Base-by-base conservation (phyloP, 2,329 filamentous ascomycete genomes). In the Aspergillus hiratsukae region DNA sequence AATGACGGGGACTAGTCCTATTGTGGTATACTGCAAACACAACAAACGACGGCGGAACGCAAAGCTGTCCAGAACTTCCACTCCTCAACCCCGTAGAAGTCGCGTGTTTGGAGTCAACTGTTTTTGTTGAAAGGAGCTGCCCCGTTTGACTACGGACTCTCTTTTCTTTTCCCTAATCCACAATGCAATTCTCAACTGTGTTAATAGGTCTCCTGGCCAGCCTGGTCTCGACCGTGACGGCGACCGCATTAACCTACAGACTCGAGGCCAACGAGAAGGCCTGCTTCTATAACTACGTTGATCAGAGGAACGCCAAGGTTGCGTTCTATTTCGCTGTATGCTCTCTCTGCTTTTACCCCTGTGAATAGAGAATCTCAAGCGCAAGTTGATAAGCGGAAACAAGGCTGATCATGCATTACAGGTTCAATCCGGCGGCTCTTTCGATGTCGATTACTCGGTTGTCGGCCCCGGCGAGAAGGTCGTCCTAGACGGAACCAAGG, bases 241-340 rank as follows among this genome's bases (percentile, higher is more conserved):
- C 91, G 40, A 99, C 94, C 4, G 92, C 94, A 43, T 82, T 99
- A 71, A 99, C 94, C 49, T 99, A 97, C 81, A 90, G 92, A 77
- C 82, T 99, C 49, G 78, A 82, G 52, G 89, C 94, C 51, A 90
- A 95, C 79, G 94, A 97, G 81, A 91, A 90, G 77, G 91, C 94
- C 58, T 99, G 94, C 81, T 99, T 99, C 84, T 97, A 89, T 75
- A 84, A 90, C 56, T 80, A 85, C 64, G 87, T 93, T 54, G 86
- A 91, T 62, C 84, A 89, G 72, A 83, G 84, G 72, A 87, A 87
- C 66, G 85, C 89, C 68, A 99, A 99, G 84, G 82, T 99, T 65
- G 92, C 94, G 51, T 99, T 99, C 73, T 99, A 99, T 80, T 99
- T 99, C 78, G 95, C 94, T 58, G 94, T 99, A 80, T 64, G 88